Percentiles rank a stretch among this genome's conserved stretches.
phyloP scores from a whole-genome alignment of 2,329 filamentous ascomycete species.

The Trichoderma sp. region DNA sequence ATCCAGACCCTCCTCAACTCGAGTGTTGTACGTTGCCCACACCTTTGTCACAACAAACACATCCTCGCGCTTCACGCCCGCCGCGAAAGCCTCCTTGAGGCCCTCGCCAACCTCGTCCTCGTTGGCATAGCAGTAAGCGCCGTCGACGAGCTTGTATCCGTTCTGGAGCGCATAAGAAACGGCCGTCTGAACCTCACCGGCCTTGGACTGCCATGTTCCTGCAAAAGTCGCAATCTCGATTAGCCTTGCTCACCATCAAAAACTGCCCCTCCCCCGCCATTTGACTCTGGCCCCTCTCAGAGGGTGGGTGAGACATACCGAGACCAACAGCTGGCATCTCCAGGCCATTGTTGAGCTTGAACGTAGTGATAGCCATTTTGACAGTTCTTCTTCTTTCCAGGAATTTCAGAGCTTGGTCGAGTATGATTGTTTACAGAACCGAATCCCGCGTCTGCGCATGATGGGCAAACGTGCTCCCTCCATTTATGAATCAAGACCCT shows the following conservation, averaged over 20 bases:
- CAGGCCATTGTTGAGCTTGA: constrained; percentile 65
- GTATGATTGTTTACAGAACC: neutral
- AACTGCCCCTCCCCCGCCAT: constrained; percentile 21
- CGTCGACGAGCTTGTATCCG: constrained; percentile 66
- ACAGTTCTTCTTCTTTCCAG: neutral
- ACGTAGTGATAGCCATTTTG: constrained; percentile 53
- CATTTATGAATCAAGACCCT: neutral
- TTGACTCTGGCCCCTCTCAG: neutral
- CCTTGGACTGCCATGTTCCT: constrained; percentile 67
- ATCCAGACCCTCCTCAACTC: constrained; percentile 68
- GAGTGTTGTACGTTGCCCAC: constrained; percentile 77
- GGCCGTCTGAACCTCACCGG: constrained; percentile 59
- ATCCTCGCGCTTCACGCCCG: constrained; percentile 73
- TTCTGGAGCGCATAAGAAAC: constrained; percentile 59
- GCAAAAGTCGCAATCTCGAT: neutral
- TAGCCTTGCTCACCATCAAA: neutral
- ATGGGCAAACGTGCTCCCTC: neutral
- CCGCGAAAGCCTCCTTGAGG: constrained; percentile 69
- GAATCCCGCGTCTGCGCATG: neutral
- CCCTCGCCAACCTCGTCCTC: constrained; percentile 82
- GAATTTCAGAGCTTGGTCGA: neutral
- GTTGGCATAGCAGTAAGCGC: constrained; percentile 77
- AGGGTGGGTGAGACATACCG: constrained; percentile 44
- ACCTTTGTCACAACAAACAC: constrained; percentile 85
- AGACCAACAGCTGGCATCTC: constrained; percentile 65